Evolutionary conservation across 306 rosid species (phyloP).

Genomic region (Gynostemma pentaphyllum): DNA sequence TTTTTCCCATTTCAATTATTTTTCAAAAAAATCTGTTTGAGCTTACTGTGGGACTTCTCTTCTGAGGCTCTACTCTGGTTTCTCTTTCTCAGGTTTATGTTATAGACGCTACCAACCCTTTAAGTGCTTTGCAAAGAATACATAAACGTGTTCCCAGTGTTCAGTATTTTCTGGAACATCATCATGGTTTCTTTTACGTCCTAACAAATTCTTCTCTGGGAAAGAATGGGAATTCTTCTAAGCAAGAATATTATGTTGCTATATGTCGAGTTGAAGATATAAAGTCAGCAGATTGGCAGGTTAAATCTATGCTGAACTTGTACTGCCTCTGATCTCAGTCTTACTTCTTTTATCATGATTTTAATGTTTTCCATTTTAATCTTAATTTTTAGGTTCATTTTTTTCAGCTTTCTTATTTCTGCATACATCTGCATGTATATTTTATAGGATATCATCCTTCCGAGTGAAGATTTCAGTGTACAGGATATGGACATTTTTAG

Average conservation of each 20-base stretch:
- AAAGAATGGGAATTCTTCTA: slow-evolving; percentile 31
- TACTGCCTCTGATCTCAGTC: background rate
- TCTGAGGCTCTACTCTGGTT: slow-evolving; percentile 19
- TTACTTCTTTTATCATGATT: background rate
- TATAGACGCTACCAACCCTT: slow-evolving; percentile 56
- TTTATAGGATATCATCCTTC: slow-evolving; percentile 58
- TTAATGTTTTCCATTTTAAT: background rate
- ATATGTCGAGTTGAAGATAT: slow-evolving; percentile 49
- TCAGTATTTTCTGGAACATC: slow-evolving; percentile 84
- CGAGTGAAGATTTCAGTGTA: slow-evolving; percentile 41
- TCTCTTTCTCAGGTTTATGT: slow-evolving; percentile 62
- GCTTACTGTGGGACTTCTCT: slow-evolving; percentile 11
- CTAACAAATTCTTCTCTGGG: slow-evolving; percentile 73
- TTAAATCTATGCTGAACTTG: slow-evolving; percentile 18
- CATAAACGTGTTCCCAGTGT: slow-evolving; percentile 55
- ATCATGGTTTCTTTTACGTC: slow-evolving; percentile 64
- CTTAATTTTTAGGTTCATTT: background rate
- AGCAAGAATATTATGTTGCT: slow-evolving; percentile 67
- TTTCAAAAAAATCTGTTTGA: background rate
- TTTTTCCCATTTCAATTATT: slow-evolving; percentile 19
- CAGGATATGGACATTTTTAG: slow-evolving; percentile 79
- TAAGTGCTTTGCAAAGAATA: slow-evolving; percentile 47
- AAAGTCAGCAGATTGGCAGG: slow-evolving; percentile 55
- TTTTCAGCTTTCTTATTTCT: slow-evolving; percentile 12
- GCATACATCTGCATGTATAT: slow-evolving; percentile 8